Base-by-base conservation (phyloP, 208 protist genomes). In the Angomonas ambiguus region DNA sequence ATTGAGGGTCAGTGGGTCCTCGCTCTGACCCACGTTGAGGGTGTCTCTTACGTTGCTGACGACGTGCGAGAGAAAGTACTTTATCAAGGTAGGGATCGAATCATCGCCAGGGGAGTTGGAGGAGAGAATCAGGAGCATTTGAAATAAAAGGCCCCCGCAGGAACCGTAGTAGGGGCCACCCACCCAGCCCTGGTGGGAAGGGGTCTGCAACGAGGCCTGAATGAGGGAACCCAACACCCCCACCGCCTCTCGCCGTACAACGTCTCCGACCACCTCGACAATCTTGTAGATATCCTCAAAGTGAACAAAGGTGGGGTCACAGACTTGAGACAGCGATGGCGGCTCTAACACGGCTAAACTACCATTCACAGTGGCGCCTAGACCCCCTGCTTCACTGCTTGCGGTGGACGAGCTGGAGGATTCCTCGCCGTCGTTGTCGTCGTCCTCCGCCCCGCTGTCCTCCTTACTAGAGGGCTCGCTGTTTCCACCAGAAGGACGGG, bases 111-210 rank as follows among this genome's bases (percentile, higher is more conserved):
- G 64, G 25, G 79, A 59, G 48, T 76, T 80, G 22, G 79, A 62
- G 16, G 85, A 85, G 8, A 72, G 72, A 27, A 85, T 62, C 27
- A 91, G 71, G 61, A 95, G 78, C 25, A 93, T 60, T 62, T 95
- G 89, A 62, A 95, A 92, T 16, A 95, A 76, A 11, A 95, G 61
- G 1, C 71, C 84, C 31, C 89, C 87, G 60, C 89, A 92, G 24
- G 82, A 80, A 55, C 87, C 86, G 69, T 95, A 92, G 42, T 75
- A 75, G 0, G 79, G 61, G 4, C 77, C 79, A 35, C 74, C 80
- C 28, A 82, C 78, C 82, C 77, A 88, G 41, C 72, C 48, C 32
- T 70, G 69, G 22, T 80, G 49, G 0, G 82, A 79, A 3, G 86
- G 27, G 8, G 76, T 79, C 60, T 85, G 71, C 8, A 95, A 68